Conservation (phyloP, 1,139 yeast species). For the Yamadazyma mexicana region DNA sequence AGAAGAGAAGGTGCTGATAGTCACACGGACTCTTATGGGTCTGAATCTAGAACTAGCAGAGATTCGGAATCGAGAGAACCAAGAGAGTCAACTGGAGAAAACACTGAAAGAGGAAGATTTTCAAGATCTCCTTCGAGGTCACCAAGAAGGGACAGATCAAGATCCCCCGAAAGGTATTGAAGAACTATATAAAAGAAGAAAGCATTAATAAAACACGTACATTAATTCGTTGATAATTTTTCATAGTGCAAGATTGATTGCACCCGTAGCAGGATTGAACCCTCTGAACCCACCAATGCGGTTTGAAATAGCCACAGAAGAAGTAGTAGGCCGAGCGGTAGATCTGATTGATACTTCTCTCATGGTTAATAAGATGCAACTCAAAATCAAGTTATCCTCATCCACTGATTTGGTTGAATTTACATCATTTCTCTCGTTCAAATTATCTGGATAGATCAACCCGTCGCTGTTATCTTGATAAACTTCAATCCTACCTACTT, state of each 20-base stretch:
- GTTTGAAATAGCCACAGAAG: slow-evolving; percentile 11
- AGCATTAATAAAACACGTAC: no score
- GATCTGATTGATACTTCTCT: slow-evolving; percentile 34
- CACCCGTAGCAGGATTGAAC: neutral
- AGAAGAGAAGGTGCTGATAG: slow-evolving; percentile 18
- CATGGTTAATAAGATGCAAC: slow-evolving; percentile 30
- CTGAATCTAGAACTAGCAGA: slow-evolving; percentile 7
- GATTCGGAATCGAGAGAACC: slow-evolving; percentile 12
- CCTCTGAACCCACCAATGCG: slow-evolving; percentile 11
- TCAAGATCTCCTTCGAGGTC: slow-evolving; percentile 45
- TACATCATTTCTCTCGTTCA: slow-evolving; percentile 10
- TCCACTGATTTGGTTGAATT: slow-evolving; percentile 36
- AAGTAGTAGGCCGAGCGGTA: slow-evolving; percentile 18
- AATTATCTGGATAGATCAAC: slow-evolving; percentile 1
- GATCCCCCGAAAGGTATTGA: slow-evolving; percentile 37
- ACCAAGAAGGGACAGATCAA: slow-evolving; percentile 39
- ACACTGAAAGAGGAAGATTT: slow-evolving; percentile 18
- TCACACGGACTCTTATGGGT: slow-evolving; percentile 9
- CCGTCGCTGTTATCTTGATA: slow-evolving; percentile 29
- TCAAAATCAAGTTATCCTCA: slow-evolving; percentile 32
- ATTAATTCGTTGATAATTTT: no score
- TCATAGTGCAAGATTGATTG: no score
- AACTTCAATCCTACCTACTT: slow-evolving; percentile 34
- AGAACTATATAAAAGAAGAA: neutral
- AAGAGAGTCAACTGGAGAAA: slow-evolving; percentile 10